Base-by-base conservation (phyloP, 345 rosid genomes). In the Populus davidiana region DNA sequence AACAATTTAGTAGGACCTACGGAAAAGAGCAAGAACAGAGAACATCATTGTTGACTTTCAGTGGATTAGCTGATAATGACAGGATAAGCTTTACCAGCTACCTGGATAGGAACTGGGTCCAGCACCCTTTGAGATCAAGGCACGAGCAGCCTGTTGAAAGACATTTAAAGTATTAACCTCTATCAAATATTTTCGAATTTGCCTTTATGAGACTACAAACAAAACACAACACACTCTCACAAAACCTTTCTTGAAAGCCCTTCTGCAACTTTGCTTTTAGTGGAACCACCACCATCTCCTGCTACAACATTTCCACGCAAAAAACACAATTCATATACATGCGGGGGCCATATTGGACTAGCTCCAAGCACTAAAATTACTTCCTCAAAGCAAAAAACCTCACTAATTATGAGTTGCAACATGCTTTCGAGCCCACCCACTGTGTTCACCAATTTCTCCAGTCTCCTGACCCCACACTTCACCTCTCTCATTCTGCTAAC, bases 61-160 rank as follows among this genome's bases (percentile, higher is more conserved):
- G 78, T 72, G 70, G 2, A 69, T 70, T 27, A 50, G 31, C 16
- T 29, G 35, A 81, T 35, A 69, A 73, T 65, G 43, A 70, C 49
- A 67, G 38, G 1, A 71, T 13, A 31, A 23, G 72, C n/a, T 82
- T 47, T 38, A 71, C 44, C 73, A 81, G 56, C 69, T 82, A 93
- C 98, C 99, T 83, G 97, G 94, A 80, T 85, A 91, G 71, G 90
- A 84, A 76, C 78, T 81, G 50, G 94, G 91, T 36, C 99, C 99
- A 69, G 92, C 97, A 80, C 90, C 98, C 70, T 79, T 88, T 6
- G 95, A 86, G 82, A 93, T 86, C 83, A 96, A 81, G n/a, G 87
- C 84, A 71, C 96, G 89, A 71, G 93, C 85, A 78, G 90, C 91
- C 98, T 96, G 84, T 73, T 31, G 61, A 83, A 61, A 75, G 61